Percentiles rank a stretch among this genome's conserved stretches.
Conservation (phyloP, 1,284 basidiomycete species). For the Kwoniella shivajii region DNA sequence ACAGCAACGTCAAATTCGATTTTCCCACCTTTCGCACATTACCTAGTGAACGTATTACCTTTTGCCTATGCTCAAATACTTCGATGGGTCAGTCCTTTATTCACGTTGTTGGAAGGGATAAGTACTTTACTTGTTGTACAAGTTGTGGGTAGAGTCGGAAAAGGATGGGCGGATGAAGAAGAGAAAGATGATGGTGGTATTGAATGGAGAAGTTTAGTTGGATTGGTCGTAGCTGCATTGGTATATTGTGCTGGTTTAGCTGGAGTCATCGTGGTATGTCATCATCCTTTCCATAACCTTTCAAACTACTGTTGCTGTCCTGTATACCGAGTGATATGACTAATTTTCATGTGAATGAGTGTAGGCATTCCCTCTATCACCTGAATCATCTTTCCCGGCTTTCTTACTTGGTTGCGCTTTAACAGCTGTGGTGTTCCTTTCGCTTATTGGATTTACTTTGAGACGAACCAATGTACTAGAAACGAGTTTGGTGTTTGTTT, state of each 20-base stretch:
- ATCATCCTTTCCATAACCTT: too few species aligned
- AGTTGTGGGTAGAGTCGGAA: slow-evolving; percentile 50
- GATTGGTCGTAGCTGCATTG: slow-evolving; percentile 47
- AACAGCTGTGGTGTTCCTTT: slow-evolving; percentile 68
- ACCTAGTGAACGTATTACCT: slow-evolving; percentile 51
- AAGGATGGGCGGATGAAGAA: slow-evolving; percentile 55
- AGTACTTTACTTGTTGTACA: slow-evolving; percentile 52
- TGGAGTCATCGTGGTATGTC: slow-evolving; percentile 46
- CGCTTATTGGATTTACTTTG: slow-evolving; percentile 83
- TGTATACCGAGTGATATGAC: too few species aligned
- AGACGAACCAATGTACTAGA: slow-evolving; percentile 91
- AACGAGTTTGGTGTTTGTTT: slow-evolving; percentile 79
- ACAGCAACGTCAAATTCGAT: slow-evolving; percentile 15
- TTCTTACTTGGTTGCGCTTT: slow-evolving; percentile 52
- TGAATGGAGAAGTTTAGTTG: slow-evolving; percentile 53
- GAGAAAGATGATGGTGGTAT: slow-evolving; percentile 51
- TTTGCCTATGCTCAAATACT: slow-evolving; percentile 50
- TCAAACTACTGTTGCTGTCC: too few species aligned
- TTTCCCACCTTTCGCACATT: slow-evolving; percentile 27
- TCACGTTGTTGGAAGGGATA: slow-evolving; percentile 53
- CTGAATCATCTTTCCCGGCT: slow-evolving; percentile 37
- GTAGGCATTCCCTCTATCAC: slow-evolving; percentile 36
- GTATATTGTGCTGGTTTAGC: slow-evolving; percentile 51
- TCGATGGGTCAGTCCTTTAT: slow-evolving; percentile 52
- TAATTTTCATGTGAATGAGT: too few species aligned